These are phyloP conservation scores for Zalaria sp. DNA, from an alignment of 2,329 filamentous ascomycete species.

Conservation along the genomic window DNA sequence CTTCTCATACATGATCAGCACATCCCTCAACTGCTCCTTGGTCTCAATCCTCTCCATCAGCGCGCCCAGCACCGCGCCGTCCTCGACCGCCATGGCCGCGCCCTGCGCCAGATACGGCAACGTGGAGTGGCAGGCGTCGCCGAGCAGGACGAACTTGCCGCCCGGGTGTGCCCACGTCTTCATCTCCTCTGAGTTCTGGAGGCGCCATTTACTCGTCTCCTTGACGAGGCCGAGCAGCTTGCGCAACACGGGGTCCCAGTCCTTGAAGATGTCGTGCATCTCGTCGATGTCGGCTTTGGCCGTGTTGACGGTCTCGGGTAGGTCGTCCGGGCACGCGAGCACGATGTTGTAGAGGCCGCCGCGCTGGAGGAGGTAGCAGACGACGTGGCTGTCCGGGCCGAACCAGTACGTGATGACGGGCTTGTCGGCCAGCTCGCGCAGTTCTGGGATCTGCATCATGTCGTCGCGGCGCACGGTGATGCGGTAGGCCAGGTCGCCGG, in stretches of 20 bases:
- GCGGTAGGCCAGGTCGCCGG: slow-evolving; percentile 52
- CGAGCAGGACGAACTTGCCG: slow-evolving; percentile 36
- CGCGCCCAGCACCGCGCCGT: slow-evolving; percentile 51
- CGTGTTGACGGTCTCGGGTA: slow-evolving; percentile 39
- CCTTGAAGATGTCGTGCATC: slow-evolving; percentile 44
- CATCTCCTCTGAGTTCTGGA: slow-evolving; percentile 45
- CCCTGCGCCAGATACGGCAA: slow-evolving; percentile 51
- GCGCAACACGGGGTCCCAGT: slow-evolving; percentile 49
- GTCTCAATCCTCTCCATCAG: slow-evolving; percentile 34
- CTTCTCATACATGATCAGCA: slow-evolving; percentile 30
- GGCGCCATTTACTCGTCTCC: slow-evolving; percentile 53
- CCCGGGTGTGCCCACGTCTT: slow-evolving; percentile 39
- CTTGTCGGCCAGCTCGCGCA: slow-evolving; percentile 39
- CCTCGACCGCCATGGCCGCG: slow-evolving; percentile 53
- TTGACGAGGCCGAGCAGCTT: slow-evolving; percentile 37
- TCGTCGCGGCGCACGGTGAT: slow-evolving; percentile 42
- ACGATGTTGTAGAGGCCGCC: slow-evolving; percentile 53
- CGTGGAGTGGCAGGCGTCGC: slow-evolving; percentile 52
- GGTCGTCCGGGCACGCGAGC: slow-evolving; percentile 48
- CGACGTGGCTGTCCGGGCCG: slow-evolving; percentile 46
- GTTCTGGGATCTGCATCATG: slow-evolving; percentile 32
- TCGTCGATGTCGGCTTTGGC: slow-evolving; percentile 42
- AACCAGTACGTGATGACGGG: slow-evolving; percentile 48
- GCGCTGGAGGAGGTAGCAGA: slow-evolving; percentile 46
- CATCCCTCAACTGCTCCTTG: slow-evolving; percentile 23